Conservation (phyloP, 805 yeast species). For the Nakazawaea ishiwadae region DNA sequence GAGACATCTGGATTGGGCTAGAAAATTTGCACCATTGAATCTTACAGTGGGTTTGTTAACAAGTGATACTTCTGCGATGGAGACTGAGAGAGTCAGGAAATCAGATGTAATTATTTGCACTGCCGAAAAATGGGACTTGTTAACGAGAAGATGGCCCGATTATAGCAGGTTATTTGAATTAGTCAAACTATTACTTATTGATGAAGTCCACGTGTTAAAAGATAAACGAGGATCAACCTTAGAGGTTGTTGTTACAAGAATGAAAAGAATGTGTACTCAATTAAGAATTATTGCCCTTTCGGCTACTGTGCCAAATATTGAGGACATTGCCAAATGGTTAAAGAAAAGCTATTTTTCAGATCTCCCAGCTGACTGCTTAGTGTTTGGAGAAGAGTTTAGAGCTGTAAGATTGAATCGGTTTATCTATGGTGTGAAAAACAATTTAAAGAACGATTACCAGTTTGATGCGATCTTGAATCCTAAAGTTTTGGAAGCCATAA, state of each 20-base stretch:
- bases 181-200: slow-evolving; percentile 39
- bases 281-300: slow-evolving; percentile 44
- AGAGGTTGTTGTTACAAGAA: slow-evolving; percentile 43
- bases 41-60: slow-evolving; percentile 47
- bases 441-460: slow-evolving; percentile 39
- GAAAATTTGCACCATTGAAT: slow-evolving; percentile 32
- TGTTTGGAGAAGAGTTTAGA: slow-evolving; percentile 43
- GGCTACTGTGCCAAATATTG: slow-evolving; percentile 50
- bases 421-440: slow-evolving; percentile 38
- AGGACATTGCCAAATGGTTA: slow-evolving; percentile 44
- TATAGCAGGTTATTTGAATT: slow-evolving; percentile 32
- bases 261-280: slow-evolving; percentile 32
- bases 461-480: slow-evolving; percentile 40
- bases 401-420: slow-evolving; percentile 36
- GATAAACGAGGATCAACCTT: slow-evolving; percentile 44
- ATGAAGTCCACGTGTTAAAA: slow-evolving; percentile 43
- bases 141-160: slow-evolving; percentile 49
- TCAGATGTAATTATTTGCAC: slow-evolving; percentile 53
- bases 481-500: slow-evolving; percentile 35
- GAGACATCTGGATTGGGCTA: slow-evolving; percentile 40
- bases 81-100: slow-evolving; percentile 39
- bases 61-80: slow-evolving; percentile 44
- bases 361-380: slow-evolving; percentile 29
- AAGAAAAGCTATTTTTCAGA: slow-evolving; percentile 16
- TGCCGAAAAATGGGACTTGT: slow-evolving; percentile 59